A percentile compares a stretch with the other conserved stretches of the same genome.
Evolutionary conservation across 805 yeast species (phyloP).

Genomic region (Yamadazyma phyllophila): DNA sequence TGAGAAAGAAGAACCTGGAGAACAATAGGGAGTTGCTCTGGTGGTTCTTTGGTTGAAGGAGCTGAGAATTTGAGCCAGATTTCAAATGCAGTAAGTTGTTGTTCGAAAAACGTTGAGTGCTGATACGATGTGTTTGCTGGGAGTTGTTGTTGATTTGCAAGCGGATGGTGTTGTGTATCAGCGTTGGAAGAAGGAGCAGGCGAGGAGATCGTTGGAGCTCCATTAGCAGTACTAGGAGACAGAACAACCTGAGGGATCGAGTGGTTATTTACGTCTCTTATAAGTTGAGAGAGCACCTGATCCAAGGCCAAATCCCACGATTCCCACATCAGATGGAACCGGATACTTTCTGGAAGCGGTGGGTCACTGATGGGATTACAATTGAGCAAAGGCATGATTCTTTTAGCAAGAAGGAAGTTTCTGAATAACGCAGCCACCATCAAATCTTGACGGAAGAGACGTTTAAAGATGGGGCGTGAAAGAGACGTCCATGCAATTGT

Average conservation of each 20-base stretch:
- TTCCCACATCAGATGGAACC: constrained; percentile 92
- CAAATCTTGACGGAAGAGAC: constrained; percentile 88
- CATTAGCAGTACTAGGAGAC: not conserved
- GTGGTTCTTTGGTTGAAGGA: constrained; percentile 78
- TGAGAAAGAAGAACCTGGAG: constrained; percentile 90
- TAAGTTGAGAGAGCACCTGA: constrained; percentile 77
- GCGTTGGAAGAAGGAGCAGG: no score
- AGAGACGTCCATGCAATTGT: constrained; percentile 96
- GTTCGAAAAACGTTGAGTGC: constrained; percentile 93
- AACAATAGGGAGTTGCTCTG: constrained; percentile 93
- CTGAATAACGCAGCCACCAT: constrained; percentile 96
- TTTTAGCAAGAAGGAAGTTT: constrained; percentile 85
- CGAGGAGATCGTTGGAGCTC: not conserved
- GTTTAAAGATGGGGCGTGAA: constrained; percentile 83
- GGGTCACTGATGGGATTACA: constrained; percentile 96
- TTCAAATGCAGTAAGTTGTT: constrained; percentile 93
- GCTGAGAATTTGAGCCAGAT: constrained; percentile 89
- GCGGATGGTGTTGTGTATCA: no score
- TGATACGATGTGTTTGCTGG: constrained; percentile 50
- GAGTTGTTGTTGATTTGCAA: no score
- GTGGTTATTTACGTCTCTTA: constrained; percentile 28
- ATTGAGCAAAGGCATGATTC: constrained; percentile 89
- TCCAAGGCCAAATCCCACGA: constrained; percentile 98
- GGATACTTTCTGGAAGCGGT: constrained; percentile 76
- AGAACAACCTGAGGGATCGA: no score